Base-by-base conservation (phyloP, 768 basidiomycete species). In the Gyrodon lividus region DNA sequence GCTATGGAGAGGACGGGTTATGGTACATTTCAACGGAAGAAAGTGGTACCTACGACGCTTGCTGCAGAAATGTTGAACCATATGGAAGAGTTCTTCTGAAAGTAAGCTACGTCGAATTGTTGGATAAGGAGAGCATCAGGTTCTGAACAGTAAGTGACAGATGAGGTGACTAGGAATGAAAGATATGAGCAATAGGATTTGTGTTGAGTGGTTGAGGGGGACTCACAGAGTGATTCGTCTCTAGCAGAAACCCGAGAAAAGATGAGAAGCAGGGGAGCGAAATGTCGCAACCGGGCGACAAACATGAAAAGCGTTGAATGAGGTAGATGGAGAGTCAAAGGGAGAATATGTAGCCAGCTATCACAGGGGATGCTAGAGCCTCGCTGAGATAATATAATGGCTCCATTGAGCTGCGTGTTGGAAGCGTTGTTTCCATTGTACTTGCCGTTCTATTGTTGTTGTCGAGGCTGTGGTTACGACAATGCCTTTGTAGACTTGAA, bases 41-140 rank as follows among this genome's bases (percentile, higher is more conserved):
- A 34, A 24, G 41, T 17, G 19, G 55, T 19, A 84, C 88, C 59
- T 58, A 92, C 89, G 52, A 95, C 91, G 54, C 89, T 89, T 33
- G 88, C 88, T 6, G 90, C 90, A 34, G 88, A 86, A 48, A 96
- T 82, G 58, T 90, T 88, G 74, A 97, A 97, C 51, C 77, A 77
- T 40, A 93, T 75, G 30, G 89, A 91, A 20, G 83, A 70, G 62
- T 91, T 92, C 54, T 71, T 62, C 34, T 83, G 77, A 55, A 87
- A 82, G 66, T 86, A 92, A 12, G 78, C 74, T 46, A 92, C 67
- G 61, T 91, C 84, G 62, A 92, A 87, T 59, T 84, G 82, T 70
- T 89, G 79, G 39, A 92, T 77, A 62, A 92, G 86, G 54, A 93
- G 78, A 28, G 82, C 80, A 66, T 88, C 83, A 45, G 91, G 90